phyloP scores from a whole-genome alignment of 768 basidiomycete genomes.

The Termitomyces sp. region DNA sequence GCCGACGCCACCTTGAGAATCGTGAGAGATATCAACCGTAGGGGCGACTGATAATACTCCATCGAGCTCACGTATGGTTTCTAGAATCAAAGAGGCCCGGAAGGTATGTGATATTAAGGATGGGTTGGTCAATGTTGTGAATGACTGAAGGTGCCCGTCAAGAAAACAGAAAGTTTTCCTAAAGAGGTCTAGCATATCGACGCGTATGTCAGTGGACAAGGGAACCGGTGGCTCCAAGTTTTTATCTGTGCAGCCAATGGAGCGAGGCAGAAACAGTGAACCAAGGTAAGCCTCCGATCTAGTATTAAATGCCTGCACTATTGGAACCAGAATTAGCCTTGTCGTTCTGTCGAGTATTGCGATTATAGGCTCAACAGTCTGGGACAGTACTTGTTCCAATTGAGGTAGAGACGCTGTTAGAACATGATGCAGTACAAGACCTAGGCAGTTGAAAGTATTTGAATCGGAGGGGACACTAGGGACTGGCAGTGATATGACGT shows the following conservation, averaged over 20 bases:
- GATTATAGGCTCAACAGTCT: slow-evolving; percentile 9
- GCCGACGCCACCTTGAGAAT: background rate
- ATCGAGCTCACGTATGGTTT: slow-evolving; percentile 35
- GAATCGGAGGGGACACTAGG: slow-evolving; percentile 7
- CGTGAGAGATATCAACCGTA: background rate
- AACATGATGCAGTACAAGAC: slow-evolving; percentile 14
- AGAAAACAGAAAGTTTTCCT: slow-evolving; percentile 18
- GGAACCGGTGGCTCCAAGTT: slow-evolving; percentile 6
- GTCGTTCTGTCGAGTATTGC: slow-evolving; percentile 13
- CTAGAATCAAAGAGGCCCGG: slow-evolving; percentile 31
- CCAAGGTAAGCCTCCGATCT: slow-evolving; percentile 13
- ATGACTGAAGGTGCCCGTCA: slow-evolving; percentile 5
- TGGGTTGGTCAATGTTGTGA: slow-evolving; percentile 5
- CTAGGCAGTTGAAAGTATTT: slow-evolving; percentile 19
- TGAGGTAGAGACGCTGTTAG: slow-evolving; percentile 14
- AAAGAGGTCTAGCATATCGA: slow-evolving; percentile 25
- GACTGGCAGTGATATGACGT: slow-evolving; percentile 3
- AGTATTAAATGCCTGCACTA: slow-evolving; percentile 12
- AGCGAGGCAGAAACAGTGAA: slow-evolving; percentile 9
- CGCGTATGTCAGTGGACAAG: slow-evolving; percentile 22
- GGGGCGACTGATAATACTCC: slow-evolving; percentile 20
- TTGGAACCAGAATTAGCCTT: slow-evolving; percentile 12
- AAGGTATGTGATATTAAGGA: slow-evolving; percentile 16
- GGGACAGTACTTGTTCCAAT: slow-evolving; percentile 8
- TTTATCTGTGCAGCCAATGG: slow-evolving; percentile 3